Evolutionary conservation across 2,329 filamentous ascomycete genomes (phyloP).

Genomic region (Epichloe baconii): DNA sequence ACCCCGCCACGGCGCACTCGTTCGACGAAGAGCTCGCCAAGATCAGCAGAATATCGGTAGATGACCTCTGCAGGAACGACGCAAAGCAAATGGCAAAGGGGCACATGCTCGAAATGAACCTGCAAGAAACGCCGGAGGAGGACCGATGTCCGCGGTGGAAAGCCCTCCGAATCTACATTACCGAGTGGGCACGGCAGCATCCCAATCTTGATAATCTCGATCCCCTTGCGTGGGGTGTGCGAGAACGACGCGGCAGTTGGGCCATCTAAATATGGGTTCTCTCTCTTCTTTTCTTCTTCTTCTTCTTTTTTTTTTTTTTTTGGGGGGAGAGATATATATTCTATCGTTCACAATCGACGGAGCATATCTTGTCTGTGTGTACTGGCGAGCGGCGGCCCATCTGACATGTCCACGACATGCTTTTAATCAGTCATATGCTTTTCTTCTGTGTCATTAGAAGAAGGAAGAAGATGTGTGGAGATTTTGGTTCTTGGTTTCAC

Average conservation of each 20-base stretch:
- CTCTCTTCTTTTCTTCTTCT: too few relatives aligned
- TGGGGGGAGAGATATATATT: not conserved
- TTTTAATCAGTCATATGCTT: too few relatives aligned
- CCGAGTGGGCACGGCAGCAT: conserved; percentile 82
- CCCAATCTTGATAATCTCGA: conserved; percentile 53
- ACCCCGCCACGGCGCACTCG: conserved; percentile 68
- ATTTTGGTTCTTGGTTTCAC: too few relatives aligned
- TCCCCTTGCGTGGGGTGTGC: conserved; percentile 53
- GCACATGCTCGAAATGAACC: conserved; percentile 51
- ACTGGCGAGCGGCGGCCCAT: too few relatives aligned
- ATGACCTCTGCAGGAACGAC: conserved; percentile 62
- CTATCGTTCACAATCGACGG: not conserved
- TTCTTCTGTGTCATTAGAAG: too few relatives aligned
- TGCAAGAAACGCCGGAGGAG: conserved; percentile 28
- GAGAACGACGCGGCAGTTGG: conserved; percentile 58
- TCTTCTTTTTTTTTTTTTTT: not conserved
- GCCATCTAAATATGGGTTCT: conserved; percentile 34
- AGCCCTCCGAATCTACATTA: conserved; percentile 70
- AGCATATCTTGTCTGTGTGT: not conserved
- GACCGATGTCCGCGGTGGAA: conserved; percentile 61
- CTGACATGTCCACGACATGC: too few relatives aligned
- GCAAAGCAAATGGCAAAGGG: conserved; percentile 48
- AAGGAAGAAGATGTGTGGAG: too few relatives aligned
- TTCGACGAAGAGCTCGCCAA: conserved; percentile 79
- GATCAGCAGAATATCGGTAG: conserved; percentile 57